Conservation (phyloP, 495 filamentous ascomycete genomes). For the Trichoderma orchidacearum region DNA sequence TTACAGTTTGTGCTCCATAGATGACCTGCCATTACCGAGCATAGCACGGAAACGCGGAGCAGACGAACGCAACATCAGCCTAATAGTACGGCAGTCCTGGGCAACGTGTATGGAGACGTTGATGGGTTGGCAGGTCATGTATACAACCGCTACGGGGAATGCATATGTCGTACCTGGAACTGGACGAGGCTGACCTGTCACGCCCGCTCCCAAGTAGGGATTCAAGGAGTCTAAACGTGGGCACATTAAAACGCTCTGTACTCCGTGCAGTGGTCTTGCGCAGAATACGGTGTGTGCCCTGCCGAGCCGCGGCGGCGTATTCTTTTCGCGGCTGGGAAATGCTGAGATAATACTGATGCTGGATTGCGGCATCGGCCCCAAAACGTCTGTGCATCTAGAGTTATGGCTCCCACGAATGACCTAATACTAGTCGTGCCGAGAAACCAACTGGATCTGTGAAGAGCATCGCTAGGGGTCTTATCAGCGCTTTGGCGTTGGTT, state of each 20-base stretch:
- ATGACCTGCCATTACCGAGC: neutral
- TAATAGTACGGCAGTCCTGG: neutral
- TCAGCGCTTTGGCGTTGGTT: neutral
- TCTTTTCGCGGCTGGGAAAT: neutral
- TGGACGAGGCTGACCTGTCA: neutral
- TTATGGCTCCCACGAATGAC: too few species aligned
- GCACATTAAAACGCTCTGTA: neutral
- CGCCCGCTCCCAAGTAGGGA: too few species aligned
- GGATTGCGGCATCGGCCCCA: neutral
- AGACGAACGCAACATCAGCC: neutral
- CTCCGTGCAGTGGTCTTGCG: neutral
- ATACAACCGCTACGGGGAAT: too few species aligned
- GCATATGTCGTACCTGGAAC: neutral
- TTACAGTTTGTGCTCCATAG: neutral
- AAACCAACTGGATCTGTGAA: neutral
- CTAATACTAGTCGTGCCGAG: too few species aligned
- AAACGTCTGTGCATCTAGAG: neutral
- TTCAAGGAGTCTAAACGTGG: too few species aligned
- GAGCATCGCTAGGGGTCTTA: neutral
- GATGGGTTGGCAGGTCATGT: too few species aligned
- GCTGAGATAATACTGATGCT: neutral
- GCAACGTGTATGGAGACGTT: neutral
- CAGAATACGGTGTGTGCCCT: neutral
- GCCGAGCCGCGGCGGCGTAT: neutral
- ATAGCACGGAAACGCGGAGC: neutral